Evolutionary conservation across 257 asterid genomes (phyloP).

Genomic region (Solanum commersonii): DNA sequence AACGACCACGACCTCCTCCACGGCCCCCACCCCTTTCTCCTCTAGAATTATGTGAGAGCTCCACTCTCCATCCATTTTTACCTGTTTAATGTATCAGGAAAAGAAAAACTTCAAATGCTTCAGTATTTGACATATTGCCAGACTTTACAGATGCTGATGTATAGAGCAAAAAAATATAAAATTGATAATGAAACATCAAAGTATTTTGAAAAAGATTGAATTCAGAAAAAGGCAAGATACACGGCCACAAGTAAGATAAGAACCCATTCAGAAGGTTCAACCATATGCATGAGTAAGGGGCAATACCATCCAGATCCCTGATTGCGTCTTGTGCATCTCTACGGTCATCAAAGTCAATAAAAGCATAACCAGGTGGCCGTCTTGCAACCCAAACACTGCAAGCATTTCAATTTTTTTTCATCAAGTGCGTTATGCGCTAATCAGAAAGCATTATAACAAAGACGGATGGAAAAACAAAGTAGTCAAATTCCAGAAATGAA

Average conservation of each 20-base stretch:
- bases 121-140: neutral
- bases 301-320: constrained; percentile 65
- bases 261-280: neutral
- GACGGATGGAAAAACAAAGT: neutral
- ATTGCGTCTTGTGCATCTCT: constrained; percentile 96
- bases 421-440: neutral
- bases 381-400: constrained; percentile 99
- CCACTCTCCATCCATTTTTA: constrained; percentile 97
- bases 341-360: constrained; percentile 81
- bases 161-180: neutral
- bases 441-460: neutral
- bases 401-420: neutral
- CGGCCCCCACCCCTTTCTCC: constrained; percentile 59
- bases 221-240: neutral
- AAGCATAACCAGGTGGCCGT: constrained; percentile 96
- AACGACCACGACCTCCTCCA: constrained; percentile 73
- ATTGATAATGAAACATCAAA: neutral
- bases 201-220: neutral
- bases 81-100: constrained; percentile 27
- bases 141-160: neutral
- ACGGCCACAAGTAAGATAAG: neutral
- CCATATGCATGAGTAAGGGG: neutral
- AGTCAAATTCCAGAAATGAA: neutral
- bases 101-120: neutral
- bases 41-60: constrained; percentile 83